A percentile compares a stretch with the other conserved stretches of the same genome.
phyloP scores from a whole-genome alignment of 2,329 filamentous ascomycete species.

The Verticillium zaregamsianum region DNA sequence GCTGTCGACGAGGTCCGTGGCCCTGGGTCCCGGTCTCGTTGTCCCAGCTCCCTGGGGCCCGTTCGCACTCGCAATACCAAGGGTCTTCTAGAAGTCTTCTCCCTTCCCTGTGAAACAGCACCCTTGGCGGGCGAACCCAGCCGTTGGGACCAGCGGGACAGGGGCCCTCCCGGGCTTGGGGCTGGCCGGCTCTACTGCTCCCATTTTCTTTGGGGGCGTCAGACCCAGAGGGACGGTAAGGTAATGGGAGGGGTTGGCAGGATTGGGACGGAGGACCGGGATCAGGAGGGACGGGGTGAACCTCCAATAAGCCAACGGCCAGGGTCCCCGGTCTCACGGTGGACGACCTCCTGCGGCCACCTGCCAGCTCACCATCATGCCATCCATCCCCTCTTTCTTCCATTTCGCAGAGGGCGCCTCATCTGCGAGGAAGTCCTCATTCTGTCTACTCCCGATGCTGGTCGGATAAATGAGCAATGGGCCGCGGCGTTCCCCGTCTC shows the following conservation, averaged over 20 bases:
- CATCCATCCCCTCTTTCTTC: background rate
- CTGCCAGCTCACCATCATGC: background rate
- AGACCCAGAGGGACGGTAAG: background rate
- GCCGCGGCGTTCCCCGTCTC: background rate
- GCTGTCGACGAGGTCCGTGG: background rate
- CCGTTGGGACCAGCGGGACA: background rate
- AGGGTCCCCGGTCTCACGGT: background rate
- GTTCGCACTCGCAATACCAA: slow-evolving; percentile 2
- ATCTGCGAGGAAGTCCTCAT: background rate
- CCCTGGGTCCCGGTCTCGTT: background rate
- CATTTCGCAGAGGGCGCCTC: background rate
- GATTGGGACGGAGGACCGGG: background rate
- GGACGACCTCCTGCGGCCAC: background rate
- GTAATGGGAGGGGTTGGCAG: background rate
- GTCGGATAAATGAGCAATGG: background rate
- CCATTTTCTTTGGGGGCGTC: background rate
- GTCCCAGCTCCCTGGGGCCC: background rate
- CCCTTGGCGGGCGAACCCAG: background rate
- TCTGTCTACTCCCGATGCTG: background rate
- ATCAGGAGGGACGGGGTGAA: background rate
- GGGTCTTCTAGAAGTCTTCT: slow-evolving; percentile 11
- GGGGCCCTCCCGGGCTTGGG: background rate
- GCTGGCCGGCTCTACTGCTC: background rate
- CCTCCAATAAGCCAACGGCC: background rate
- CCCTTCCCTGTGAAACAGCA: slow-evolving; percentile 4